These are phyloP conservation scores for Diplodia scrobiculata DNA, from an alignment of 2,329 filamentous ascomycete species.

Conservation along the genomic window DNA sequence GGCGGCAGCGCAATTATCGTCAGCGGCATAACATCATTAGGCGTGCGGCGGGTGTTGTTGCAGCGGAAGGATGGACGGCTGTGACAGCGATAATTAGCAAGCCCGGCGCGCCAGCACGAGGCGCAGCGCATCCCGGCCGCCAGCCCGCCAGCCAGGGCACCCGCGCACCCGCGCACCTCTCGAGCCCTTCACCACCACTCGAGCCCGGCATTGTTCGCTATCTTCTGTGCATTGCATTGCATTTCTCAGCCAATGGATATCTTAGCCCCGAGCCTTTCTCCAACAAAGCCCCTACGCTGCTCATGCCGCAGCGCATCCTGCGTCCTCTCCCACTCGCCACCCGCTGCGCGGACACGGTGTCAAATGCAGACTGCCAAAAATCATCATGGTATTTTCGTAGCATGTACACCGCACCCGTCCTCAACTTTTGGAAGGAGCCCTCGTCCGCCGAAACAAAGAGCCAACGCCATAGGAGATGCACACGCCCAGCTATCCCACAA, in stretches of 20 bases:
- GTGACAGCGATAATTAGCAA: constrained; percentile 17
- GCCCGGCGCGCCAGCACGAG: constrained; percentile 19
- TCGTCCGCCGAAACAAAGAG: constrained; percentile 26
- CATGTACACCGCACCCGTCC: constrained; percentile 19
- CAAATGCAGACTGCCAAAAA: constrained; percentile 15
- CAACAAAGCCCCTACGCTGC: background rate
- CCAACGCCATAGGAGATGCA: constrained; percentile 29
- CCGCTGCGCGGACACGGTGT: constrained; percentile 9
- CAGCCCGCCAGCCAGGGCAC: background rate
- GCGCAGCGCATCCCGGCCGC: constrained; percentile 18
- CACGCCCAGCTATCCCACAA: constrained; percentile 21
- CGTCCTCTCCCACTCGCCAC: background rate
- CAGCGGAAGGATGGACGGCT: constrained; percentile 10
- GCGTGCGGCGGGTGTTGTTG: constrained; percentile 11
- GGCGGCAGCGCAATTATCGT: constrained; percentile 19
- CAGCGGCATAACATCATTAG: constrained; percentile 27
- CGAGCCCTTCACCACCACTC: constrained; percentile 1
- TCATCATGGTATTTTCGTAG: constrained; percentile 28
- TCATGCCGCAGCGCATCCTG: background rate
- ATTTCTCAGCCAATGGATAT: background rate
- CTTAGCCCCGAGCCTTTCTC: background rate
- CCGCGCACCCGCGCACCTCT: background rate
- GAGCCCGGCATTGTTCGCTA: background rate
- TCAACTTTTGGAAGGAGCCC: constrained; percentile 26
- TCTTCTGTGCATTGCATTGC: background rate